These are phyloP conservation scores for Lactifluus piperatus DNA, from an alignment of 768 basidiomycete species.

Conservation along the genomic window DNA sequence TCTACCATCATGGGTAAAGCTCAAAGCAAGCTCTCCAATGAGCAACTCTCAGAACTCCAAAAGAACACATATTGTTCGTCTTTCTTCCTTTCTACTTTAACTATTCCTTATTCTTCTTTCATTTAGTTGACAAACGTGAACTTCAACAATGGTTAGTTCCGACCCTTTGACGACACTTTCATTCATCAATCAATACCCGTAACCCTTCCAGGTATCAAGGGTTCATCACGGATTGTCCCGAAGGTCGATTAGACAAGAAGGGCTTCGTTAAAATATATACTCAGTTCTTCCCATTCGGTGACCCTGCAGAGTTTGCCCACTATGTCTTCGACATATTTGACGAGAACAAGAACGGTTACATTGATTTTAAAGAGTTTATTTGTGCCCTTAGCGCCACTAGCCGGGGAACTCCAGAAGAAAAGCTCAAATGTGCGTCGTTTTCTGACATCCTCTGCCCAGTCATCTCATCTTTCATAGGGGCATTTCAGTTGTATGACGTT, in stretches of 20 bases:
- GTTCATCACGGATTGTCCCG: constrained; percentile 97
- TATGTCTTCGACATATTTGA: constrained; percentile 99
- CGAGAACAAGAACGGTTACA: constrained; percentile 89
- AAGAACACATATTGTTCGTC: constrained; percentile 92
- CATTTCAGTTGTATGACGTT: constrained; percentile 98
- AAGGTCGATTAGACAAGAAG: constrained; percentile 89
- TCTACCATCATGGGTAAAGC: constrained; percentile 82
- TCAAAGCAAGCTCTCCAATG: constrained; percentile 89
- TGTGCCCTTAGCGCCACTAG: constrained; percentile 94
- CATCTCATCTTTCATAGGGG: constrained; percentile 53
- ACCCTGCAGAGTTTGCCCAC: constrained; percentile 93
- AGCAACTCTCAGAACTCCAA: constrained; percentile 91
- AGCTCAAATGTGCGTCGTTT: constrained; percentile 79
- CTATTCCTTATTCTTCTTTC: constrained; percentile 12
- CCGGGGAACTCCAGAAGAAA: constrained; percentile 90
- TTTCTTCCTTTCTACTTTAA: not conserved
- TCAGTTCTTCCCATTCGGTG: constrained; percentile 99
- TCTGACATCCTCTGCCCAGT: not conserved
- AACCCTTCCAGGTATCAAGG: constrained; percentile 81
- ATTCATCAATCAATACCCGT: constrained; percentile 5
- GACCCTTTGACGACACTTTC: not conserved
- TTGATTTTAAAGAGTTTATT: constrained; percentile 99
- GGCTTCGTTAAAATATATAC: constrained; percentile 98
- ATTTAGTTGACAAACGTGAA: constrained; percentile 88
- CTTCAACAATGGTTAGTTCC: constrained; percentile 78